Conservation (phyloP, 352 stramenopile genomes). For the Bremia lactucae region DNA sequence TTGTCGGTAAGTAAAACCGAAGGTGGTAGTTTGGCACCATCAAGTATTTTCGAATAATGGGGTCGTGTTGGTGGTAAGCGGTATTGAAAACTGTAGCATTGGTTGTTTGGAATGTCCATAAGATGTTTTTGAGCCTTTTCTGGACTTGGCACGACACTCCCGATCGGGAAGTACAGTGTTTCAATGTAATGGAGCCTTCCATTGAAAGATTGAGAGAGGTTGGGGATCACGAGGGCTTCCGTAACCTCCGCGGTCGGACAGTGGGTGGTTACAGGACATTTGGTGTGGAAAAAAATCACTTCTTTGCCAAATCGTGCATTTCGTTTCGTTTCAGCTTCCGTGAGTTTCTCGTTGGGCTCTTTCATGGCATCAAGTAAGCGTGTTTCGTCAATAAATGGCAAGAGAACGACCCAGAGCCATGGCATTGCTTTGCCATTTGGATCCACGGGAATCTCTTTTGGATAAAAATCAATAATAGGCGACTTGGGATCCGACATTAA, state of each 20-base stretch:
- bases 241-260: conserved; percentile 30
- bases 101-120: conserved; percentile 76
- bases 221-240: conserved; percentile 34
- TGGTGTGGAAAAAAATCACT: conserved; percentile 75
- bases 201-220: conserved; percentile 53
- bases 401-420: conserved; percentile 97
- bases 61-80: conserved; percentile 33
- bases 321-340: conserved; percentile 68
- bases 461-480: conserved; percentile 96
- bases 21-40: conserved; percentile 29
- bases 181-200: conserved; percentile 66
- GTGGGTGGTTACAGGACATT: conserved; percentile 35
- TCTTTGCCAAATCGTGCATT: conserved; percentile 76
- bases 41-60: conserved; percentile 51
- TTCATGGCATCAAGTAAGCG: conserved; percentile 87
- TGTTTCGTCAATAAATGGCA: conserved; percentile 98
- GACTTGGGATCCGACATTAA: conserved; percentile 94
- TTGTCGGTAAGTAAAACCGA: conserved; percentile 41
- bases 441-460: conserved; percentile 92
- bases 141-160: conserved; percentile 60
- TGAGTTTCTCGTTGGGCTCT: conserved; percentile 50
- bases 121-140: conserved; percentile 64
- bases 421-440: conserved; percentile 98
- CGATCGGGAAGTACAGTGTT: conserved; percentile 62
- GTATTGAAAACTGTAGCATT: conserved; percentile 82